Evolutionary conservation across 192 early-diverging fungal species (phyloP).

Genomic region (Gorgonomyces haynaldii): DNA sequence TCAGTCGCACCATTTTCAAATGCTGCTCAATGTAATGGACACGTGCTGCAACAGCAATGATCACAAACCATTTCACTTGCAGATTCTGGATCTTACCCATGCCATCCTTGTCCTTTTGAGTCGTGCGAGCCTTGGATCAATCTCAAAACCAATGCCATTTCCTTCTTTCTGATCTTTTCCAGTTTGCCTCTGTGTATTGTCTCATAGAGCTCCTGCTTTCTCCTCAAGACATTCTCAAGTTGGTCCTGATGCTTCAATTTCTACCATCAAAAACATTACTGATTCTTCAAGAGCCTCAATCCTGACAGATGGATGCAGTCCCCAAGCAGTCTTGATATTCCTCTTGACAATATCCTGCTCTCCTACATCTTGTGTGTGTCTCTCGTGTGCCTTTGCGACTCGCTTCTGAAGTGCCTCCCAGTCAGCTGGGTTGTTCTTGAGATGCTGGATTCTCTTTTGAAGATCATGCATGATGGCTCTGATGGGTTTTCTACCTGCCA

Average conservation of each 20-base stretch:
- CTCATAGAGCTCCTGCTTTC: slow-evolving; percentile 3
- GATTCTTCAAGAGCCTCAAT: background rate
- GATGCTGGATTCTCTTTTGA: slow-evolving; percentile 29
- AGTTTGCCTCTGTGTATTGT: background rate
- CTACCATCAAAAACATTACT: background rate
- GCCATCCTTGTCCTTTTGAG: slow-evolving; percentile 29
- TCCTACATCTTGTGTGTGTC: slow-evolving; percentile 10
- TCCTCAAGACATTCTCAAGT: slow-evolving; percentile 5
- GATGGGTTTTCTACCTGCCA: slow-evolving; percentile 38
- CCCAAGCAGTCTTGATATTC: background rate
- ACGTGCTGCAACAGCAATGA: slow-evolving; percentile 30
- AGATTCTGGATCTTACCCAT: slow-evolving; percentile 21
- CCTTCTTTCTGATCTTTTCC: slow-evolving; percentile 6
- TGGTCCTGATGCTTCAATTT: slow-evolving; percentile 10
- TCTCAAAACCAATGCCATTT: background rate
- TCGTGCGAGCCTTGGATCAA: slow-evolving; percentile 6
- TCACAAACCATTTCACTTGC: slow-evolving; percentile 43
- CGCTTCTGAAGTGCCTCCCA: slow-evolving; percentile 40
- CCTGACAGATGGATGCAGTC: background rate
- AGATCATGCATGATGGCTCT: slow-evolving; percentile 36
- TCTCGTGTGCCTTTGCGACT: slow-evolving; percentile 15
- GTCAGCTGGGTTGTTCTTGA: slow-evolving; percentile 37
- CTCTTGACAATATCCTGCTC: background rate
- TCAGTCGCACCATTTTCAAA: slow-evolving; percentile 15
- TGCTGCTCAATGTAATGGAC: slow-evolving; percentile 21